Percentiles rank a stretch among this genome's conserved stretches.
Conservation (phyloP, 1,139 yeast species). For the Meyerozyma athensensis region DNA sequence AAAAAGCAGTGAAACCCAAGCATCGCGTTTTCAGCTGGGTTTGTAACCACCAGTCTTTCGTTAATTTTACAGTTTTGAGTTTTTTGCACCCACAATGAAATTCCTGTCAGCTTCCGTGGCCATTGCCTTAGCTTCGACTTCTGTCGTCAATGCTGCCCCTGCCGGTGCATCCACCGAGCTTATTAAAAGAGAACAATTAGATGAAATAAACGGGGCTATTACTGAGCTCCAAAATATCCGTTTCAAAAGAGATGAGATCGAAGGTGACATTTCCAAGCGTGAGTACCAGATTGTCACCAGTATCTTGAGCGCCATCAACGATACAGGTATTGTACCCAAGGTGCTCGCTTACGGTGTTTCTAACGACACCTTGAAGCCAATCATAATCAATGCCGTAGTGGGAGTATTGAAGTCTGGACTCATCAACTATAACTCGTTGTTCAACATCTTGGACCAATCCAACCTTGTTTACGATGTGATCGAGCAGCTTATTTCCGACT, state of each 20-base stretch:
- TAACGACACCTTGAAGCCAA: conserved; percentile 30
- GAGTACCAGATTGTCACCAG: conserved; percentile 38
- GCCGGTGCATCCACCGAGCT: conserved; percentile 8
- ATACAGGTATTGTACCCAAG: conserved; percentile 36
- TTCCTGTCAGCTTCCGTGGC: conserved; percentile 9
- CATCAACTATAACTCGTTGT: conserved; percentile 29
- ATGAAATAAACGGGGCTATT: conserved; percentile 5
- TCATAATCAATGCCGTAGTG: conserved; percentile 29
- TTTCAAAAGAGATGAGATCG: conserved; percentile 8
- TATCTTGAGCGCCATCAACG: conserved; percentile 35
- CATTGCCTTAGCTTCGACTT: conserved; percentile 7
- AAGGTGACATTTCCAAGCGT: conserved; percentile 7
- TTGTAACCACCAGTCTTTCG: not conserved
- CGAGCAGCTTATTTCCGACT: conserved; percentile 38
- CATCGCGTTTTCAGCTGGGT: not conserved
- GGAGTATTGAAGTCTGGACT: conserved; percentile 30
- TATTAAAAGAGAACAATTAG: conserved; percentile 12
- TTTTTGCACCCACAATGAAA: conserved; percentile 9
- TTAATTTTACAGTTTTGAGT: conserved; percentile 2
- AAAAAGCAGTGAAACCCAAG: not conserved
- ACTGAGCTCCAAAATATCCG: conserved; percentile 7
- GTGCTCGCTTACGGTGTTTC: conserved; percentile 35
- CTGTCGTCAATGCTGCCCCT: conserved; percentile 12
- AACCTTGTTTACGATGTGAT: conserved; percentile 33
- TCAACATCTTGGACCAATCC: conserved; percentile 37